Base-by-base conservation (phyloP, 2,329 filamentous ascomycete species). In the Claviceps sp. region DNA sequence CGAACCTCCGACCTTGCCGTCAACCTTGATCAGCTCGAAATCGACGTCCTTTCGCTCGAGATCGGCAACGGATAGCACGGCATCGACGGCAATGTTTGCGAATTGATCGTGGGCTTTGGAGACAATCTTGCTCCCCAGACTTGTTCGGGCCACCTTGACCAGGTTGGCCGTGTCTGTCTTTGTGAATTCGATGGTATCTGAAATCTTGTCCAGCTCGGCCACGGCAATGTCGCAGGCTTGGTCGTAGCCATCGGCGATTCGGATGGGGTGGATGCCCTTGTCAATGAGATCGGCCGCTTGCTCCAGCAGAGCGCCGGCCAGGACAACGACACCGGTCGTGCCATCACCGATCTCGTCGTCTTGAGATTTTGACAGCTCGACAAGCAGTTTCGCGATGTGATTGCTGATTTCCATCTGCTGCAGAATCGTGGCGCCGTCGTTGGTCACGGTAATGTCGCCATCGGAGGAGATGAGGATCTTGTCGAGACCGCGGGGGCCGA, bases 41-140 rank as follows among this genome's bases (percentile, higher is more conserved):
- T 98, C 90, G 55, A 98, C 94, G 64, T 98, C 93, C 72, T 89
- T 95, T 58, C 90, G 85, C 66, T 96, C 88, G 52, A 98, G 76
- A 66, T 98, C 93, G 50, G 93, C 93, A 54, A 98, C 94, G 2
- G 90, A 95, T 55, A 98, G 79, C 48, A 98, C 91, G 44, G 93
- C 94, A 65, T 98, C 93, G 46, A 98, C 89, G 51, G 93, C 93
- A 63, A 98, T 98, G 60, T 94, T 85, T 64, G 93, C 86, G 65
- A 98, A 98, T 67, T 97, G 91, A 70, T 97, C 91, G 71, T 98
- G 93, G 43, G 93, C 88, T 72, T 96, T 98, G 66, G 90, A 97
- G 48, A 98, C 93, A 65, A 98, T 98, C 76, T 98, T 98, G 78
- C 88, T 95, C 61, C 94, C 93, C 67, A 98, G 72, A 70, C 88